Base-by-base conservation (phyloP, 78 protist species). In the Corallochytrium limacisporum region DNA sequence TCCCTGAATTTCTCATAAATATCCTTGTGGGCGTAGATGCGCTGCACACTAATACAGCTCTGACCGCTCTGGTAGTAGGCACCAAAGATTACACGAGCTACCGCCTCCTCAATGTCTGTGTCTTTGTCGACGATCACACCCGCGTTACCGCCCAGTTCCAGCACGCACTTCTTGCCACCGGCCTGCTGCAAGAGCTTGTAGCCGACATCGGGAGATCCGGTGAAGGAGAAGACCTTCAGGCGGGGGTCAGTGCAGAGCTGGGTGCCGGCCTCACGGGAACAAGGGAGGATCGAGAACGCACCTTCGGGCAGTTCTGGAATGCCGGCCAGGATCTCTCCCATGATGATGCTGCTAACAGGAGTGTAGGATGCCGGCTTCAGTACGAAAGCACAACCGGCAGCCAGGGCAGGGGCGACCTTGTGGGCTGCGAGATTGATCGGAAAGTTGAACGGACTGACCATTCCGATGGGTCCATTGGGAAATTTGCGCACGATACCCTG, bases 131-230 rank as follows among this genome's bases (percentile, higher is more conserved):
- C 84, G 31, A 88, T 37, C 26, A 65, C 47, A 8, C 89, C 83
- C 0, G 91, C 89, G 62, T 78, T 70, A 31, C 93, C 93, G 10
- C 90, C 86, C 0, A 83, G 61, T 6, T 83, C 88, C 22, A 83
- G 63, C 18, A 65, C 75, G 2, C 74, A 81, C 61, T 75, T 77
- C 32, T 72, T 83, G 32, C 59, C 32, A 1, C 82, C 88, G 3
- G 83, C 74, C 68, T 4, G 59, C 24, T 12, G 46, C 46, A 42
- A 12, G 12, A 12, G 46, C 62, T 47, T 82, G 83, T 83, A 82
- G 5, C 87, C 87, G 13, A 69, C 46, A 24, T 31, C 13, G 39
- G 51, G 47, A 62, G 50, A 28, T 4, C 87, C 87, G 9, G 87
- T 82, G 50, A 82, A 82, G 5, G 83, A 70, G 18, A 77, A 44